Evolutionary conservation across 2,329 filamentous ascomycete genomes (phyloP).

Genomic region (Trichophyton simii): DNA sequence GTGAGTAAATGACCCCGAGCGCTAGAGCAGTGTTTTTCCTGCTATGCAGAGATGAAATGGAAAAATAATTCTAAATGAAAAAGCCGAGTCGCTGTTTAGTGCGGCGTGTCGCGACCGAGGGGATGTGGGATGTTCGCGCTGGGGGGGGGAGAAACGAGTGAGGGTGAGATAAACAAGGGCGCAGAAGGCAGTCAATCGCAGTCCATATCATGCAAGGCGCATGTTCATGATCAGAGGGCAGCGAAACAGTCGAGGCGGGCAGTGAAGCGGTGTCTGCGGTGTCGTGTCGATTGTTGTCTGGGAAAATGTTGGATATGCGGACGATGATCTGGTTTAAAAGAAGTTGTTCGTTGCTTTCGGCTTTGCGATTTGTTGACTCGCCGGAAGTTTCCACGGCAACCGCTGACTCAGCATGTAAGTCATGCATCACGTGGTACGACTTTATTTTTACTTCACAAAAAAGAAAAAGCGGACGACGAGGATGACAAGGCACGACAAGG

Average conservation of each 20-base stretch:
- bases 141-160: background rate
- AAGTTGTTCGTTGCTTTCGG: background rate
- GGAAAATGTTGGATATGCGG: background rate
- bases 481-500: background rate
- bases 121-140: conserved; percentile 2
- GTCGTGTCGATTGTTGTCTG: background rate
- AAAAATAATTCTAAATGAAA: too few relatives aligned
- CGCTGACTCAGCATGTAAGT: conserved; percentile 19
- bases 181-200: conserved; percentile 6
- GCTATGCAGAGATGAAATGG: too few relatives aligned
- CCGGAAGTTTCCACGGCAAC: conserved; percentile 26
- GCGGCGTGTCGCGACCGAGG: background rate
- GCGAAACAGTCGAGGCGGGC: background rate
- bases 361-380: conserved; percentile 20
- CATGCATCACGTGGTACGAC: background rate
- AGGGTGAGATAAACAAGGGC: conserved; percentile 2
- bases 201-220: conserved; percentile 7
- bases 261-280: background rate
- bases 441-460: background rate
- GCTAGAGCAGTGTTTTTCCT: background rate
- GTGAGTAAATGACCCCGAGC: background rate
- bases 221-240: conserved; percentile 5
- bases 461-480: background rate
- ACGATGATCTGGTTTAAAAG: conserved; percentile 5
- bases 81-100: background rate